A percentile compares a stretch with the other conserved stretches of the same genome.
phyloP scores from a whole-genome alignment of 2,329 filamentous ascomycete genomes.

The Aspergillus oerlinghausenensis region DNA sequence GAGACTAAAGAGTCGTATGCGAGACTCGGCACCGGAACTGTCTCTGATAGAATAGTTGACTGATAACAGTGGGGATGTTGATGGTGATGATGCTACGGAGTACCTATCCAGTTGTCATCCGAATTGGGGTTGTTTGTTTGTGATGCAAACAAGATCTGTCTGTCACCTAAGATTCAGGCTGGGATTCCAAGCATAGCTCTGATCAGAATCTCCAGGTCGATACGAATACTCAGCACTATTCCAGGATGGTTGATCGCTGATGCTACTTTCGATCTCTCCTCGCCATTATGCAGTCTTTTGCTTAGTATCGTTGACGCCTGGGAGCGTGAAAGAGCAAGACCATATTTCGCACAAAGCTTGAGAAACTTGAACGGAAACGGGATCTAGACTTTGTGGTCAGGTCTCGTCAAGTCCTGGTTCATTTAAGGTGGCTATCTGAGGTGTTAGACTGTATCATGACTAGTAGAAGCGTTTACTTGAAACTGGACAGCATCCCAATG shows the following conservation, averaged over 20 bases:
- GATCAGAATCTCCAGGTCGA: not conserved
- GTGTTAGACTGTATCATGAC: not conserved
- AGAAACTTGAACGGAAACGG: no score
- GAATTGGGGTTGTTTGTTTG: slow-evolving; percentile 15
- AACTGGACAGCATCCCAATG: not conserved
- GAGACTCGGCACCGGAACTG: not conserved
- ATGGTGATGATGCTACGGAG: not conserved
- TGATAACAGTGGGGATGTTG: not conserved
- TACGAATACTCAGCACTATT: not conserved
- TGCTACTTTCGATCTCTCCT: not conserved
- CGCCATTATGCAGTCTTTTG: not conserved
- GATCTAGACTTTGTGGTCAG: not conserved
- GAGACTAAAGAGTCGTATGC: not conserved
- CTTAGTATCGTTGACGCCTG: not conserved
- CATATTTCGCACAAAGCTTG: not conserved
- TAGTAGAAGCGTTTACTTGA: not conserved
- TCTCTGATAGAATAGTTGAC: not conserved
- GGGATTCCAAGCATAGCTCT: not conserved
- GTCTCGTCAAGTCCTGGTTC: not conserved
- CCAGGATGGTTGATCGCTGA: not conserved
- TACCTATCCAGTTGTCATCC: not conserved
- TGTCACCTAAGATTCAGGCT: not conserved
- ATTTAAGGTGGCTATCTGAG: not conserved
- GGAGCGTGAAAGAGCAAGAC: not conserved
- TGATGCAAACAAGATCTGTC: slow-evolving; percentile 15